These are phyloP conservation scores for Tolypocladium album DNA, from an alignment of 2,329 filamentous ascomycete genomes.

Conservation along the genomic window DNA sequence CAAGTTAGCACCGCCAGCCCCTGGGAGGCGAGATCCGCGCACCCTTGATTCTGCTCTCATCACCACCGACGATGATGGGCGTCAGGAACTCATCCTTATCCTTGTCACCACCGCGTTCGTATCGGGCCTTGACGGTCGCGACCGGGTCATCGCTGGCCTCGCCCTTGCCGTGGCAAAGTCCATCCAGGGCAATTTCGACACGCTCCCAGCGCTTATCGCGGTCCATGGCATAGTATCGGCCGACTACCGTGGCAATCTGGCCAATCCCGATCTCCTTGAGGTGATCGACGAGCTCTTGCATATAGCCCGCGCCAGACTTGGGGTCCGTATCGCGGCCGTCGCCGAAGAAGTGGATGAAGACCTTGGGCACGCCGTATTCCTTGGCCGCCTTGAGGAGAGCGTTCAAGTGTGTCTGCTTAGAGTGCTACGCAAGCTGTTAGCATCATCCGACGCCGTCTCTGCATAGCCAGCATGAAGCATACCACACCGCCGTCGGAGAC, in stretches of 20 bases:
- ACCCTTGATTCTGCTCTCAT: slow-evolving; percentile 79
- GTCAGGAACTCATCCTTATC: slow-evolving; percentile 98
- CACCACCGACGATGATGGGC: slow-evolving; percentile 87
- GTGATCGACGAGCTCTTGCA: slow-evolving; percentile 74
- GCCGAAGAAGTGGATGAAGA: slow-evolving; percentile 98
- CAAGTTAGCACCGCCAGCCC: slow-evolving; percentile 3
- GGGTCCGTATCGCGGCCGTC: slow-evolving; percentile 97
- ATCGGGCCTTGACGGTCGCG: slow-evolving; percentile 76
- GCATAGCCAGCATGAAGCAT: slow-evolving; percentile 18
- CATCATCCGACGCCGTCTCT: not conserved
- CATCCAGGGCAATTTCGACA: slow-evolving; percentile 81
- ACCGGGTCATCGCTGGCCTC: slow-evolving; percentile 78
- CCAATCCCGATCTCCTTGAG: slow-evolving; percentile 77
- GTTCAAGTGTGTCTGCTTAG: slow-evolving; percentile 89
- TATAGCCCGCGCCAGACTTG: slow-evolving; percentile 80
- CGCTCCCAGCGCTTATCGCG: slow-evolving; percentile 99
- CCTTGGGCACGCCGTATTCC: slow-evolving; percentile 73
- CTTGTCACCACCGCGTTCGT: slow-evolving; percentile 53
- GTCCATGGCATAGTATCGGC: slow-evolving; percentile 98
- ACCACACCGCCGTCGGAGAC: slow-evolving; percentile 91
- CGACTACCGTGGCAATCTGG: slow-evolving; percentile 85
- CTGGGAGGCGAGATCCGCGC: slow-evolving; percentile 11
- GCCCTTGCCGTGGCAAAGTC: slow-evolving; percentile 74
- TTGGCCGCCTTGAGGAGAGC: slow-evolving; percentile 84
- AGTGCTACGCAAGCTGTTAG: slow-evolving; percentile 45